Conservation (phyloP, 495 filamentous ascomycete species). For the Penicillium fimorum region DNA sequence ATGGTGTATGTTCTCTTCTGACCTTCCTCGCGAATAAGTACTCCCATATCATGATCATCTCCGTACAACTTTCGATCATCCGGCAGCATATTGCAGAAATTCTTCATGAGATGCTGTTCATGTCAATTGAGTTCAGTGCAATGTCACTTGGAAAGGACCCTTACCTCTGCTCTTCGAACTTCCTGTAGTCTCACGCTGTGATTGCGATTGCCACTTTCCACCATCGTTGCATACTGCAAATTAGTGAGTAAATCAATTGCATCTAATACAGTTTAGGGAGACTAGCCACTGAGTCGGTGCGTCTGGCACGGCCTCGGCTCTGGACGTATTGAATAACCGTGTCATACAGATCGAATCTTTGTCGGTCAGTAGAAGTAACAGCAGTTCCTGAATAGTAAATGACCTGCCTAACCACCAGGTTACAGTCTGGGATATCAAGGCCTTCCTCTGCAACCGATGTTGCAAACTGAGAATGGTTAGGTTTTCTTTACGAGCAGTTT, state of each 20-base stretch:
- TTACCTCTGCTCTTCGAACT: constrained; percentile 52
- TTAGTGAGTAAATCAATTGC: not conserved
- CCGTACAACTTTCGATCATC: constrained; percentile 70
- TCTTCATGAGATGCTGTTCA: constrained; percentile 54
- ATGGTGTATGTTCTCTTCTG: constrained; percentile 59
- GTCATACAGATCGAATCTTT: constrained; percentile 81
- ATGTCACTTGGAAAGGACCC: not conserved
- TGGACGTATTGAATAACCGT: constrained; percentile 97
- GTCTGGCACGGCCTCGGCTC: constrained; percentile 85
- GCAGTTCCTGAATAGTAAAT: not conserved
- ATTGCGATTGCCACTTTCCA: constrained; percentile 61
- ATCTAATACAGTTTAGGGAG: not conserved
- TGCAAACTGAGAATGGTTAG: constrained; percentile 54
- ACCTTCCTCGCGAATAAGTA: constrained; percentile 54
- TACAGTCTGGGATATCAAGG: constrained; percentile 94
- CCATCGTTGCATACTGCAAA: constrained; percentile 72
- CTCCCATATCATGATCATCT: constrained; percentile 56
- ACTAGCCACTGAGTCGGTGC: constrained; percentile 58
- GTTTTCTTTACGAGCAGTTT: not conserved
- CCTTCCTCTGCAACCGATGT: constrained; percentile 95
- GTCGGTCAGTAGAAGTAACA: not conserved
- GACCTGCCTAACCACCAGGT: constrained; percentile 67
- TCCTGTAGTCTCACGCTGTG: constrained; percentile 58
- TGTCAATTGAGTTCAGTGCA: not conserved
- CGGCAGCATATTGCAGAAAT: constrained; percentile 74